Conservation (phyloP, 495 filamentous ascomycete species). For the Penicillium herquei region DNA sequence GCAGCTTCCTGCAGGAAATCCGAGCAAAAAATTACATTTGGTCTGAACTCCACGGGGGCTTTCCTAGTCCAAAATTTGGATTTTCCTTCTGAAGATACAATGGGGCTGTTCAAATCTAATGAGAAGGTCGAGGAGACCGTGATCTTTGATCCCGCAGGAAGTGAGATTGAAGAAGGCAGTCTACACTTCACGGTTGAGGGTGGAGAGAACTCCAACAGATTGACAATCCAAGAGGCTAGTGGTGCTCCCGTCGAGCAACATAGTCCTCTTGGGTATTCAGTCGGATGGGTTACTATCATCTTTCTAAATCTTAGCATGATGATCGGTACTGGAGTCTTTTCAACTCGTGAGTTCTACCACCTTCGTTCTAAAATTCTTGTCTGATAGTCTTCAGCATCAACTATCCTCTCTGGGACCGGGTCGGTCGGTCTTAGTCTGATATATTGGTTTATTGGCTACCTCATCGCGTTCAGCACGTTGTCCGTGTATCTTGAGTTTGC, state of each 20-base stretch:
- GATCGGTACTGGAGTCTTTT: slow-evolving; percentile 66
- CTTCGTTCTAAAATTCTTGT: neutral
- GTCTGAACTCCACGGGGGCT: too few species aligned
- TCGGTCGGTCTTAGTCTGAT: slow-evolving; percentile 59
- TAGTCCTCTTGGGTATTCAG: slow-evolving; percentile 61
- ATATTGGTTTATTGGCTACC: slow-evolving; percentile 60
- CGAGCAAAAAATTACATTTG: too few species aligned
- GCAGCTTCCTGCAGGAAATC: too few species aligned
- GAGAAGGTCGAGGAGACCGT: neutral
- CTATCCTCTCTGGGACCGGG: slow-evolving; percentile 54
- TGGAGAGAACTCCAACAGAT: slow-evolving; percentile 53
- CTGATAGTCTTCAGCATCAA: slow-evolving; percentile 40
- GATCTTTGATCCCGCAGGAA: neutral
- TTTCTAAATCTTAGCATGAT: slow-evolving; percentile 63
- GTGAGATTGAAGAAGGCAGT: slow-evolving; percentile 31
- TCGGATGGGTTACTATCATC: slow-evolving; percentile 54
- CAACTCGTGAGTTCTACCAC: slow-evolving; percentile 49
- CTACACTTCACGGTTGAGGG: slow-evolving; percentile 51
- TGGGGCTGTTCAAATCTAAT: neutral
- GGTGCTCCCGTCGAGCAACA: slow-evolving; percentile 60
- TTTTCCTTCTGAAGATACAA: too few species aligned
- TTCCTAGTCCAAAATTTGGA: too few species aligned
- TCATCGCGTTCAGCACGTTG: slow-evolving; percentile 50
- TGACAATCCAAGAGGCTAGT: slow-evolving; percentile 60
- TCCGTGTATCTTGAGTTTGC: slow-evolving; percentile 60